These are phyloP conservation scores for Paraconiothyrium brasiliense DNA, from an alignment of 2,329 filamentous ascomycete genomes.

Conservation along the genomic window DNA sequence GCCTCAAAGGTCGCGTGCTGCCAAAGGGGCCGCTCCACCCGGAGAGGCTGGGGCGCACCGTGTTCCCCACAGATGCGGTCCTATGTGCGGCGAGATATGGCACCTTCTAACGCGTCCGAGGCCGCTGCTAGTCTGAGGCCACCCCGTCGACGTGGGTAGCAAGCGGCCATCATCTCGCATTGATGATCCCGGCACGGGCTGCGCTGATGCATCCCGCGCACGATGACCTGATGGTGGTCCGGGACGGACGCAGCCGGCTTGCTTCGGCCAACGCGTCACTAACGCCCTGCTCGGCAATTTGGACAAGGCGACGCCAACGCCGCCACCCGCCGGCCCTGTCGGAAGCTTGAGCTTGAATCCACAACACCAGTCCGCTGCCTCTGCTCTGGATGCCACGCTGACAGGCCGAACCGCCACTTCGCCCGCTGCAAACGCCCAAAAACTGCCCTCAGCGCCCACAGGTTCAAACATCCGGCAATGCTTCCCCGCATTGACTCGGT, in stretches of 20 bases:
- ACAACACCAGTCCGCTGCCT: slow-evolving; percentile 15
- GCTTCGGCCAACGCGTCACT: slow-evolving; percentile 21
- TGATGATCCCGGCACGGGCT: background rate
- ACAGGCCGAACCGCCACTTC: background rate
- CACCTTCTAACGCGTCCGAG: background rate
- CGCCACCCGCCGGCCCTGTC: slow-evolving; percentile 20
- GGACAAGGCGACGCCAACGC: slow-evolving; percentile 30
- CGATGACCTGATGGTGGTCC: slow-evolving; percentile 3
- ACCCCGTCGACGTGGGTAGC: background rate
- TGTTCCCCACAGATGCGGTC: background rate
- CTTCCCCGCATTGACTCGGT: slow-evolving; percentile 7
- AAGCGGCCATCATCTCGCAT: background rate
- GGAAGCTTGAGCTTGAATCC: slow-evolving; percentile 33
- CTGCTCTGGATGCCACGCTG: background rate
- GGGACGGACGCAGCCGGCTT: slow-evolving; percentile 22
- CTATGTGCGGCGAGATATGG: background rate
- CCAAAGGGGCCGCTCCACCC: too few species aligned
- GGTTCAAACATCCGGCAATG: background rate
- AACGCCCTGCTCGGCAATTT: slow-evolving; percentile 20
- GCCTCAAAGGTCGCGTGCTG: too few species aligned
- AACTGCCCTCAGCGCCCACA: background rate
- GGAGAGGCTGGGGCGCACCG: background rate
- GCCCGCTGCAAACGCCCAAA: background rate
- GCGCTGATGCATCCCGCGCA: background rate
- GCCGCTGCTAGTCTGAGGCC: background rate